phyloP scores from a whole-genome alignment of 345 rosid species.

The Acer campestre region DNA sequence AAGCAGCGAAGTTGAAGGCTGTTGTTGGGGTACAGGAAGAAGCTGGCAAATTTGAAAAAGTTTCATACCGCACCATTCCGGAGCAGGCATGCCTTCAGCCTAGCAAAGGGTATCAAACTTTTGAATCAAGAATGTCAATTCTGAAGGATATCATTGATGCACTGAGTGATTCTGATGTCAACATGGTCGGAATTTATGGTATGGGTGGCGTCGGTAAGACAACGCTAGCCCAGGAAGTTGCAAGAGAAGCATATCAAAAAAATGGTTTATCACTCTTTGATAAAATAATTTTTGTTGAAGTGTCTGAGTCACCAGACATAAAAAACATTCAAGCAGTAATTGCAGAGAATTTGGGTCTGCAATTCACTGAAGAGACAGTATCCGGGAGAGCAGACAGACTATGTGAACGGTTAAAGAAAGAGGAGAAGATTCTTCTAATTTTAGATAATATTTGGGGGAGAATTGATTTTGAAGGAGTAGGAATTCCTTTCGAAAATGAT shows the following conservation, averaged over 20 bases:
- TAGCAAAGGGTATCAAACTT: not conserved
- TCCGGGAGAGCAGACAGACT: too few species aligned
- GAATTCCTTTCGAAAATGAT: slow-evolving; percentile 28
- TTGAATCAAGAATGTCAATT: not conserved
- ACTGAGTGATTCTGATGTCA: not conserved
- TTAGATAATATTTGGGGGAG: slow-evolving; percentile 33
- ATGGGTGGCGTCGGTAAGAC: slow-evolving; percentile 7
- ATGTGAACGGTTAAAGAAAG: slow-evolving; percentile 4
- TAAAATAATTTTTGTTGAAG: slow-evolving; percentile 12
- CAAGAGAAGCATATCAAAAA: not conserved
- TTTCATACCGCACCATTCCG: not conserved
- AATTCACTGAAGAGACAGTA: not conserved
- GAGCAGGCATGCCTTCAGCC: not conserved
- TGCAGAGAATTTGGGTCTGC: slow-evolving; percentile 12
- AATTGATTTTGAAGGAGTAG: slow-evolving; percentile 24
- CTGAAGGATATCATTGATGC: not conserved
- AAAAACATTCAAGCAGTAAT: slow-evolving; percentile 17
- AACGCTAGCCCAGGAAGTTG: slow-evolving; percentile 11
- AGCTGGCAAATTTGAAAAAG: not conserved
- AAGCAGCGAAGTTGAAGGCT: too few species aligned
- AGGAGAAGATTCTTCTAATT: slow-evolving; percentile 25
- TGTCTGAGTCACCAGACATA: slow-evolving; percentile 12
- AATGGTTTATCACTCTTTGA: slow-evolving; percentile 1
- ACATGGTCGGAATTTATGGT: not conserved
- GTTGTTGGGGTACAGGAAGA: not conserved